Base-by-base conservation (phyloP, 495 filamentous ascomycete genomes). In the Aspergillus hancockii region DNA sequence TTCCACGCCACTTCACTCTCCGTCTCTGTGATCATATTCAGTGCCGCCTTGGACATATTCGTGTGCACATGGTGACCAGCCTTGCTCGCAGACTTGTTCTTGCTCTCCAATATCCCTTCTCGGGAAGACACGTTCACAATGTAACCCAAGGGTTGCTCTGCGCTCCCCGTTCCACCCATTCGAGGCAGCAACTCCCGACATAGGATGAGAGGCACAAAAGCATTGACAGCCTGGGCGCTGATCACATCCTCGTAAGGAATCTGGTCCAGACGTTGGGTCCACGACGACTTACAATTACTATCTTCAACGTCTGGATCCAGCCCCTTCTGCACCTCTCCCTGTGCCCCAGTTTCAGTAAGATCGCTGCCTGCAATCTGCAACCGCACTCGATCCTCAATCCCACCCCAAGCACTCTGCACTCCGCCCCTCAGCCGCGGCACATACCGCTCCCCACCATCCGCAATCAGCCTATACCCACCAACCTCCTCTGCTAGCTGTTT, bases 241-340 rank as follows among this genome's bases (percentile, higher is more conserved):
- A 80, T 75, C 57, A 82, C 61, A 57, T 81, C 79, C 59, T 80
- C 76, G 65, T n/a, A n/a, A n/a, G n/a, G n/a, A n/a, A n/a, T n/a
- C n/a, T n/a, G n/a, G n/a, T n/a, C n/a, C n/a, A n/a, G n/a, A n/a
- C n/a, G n/a, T n/a, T n/a, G n/a, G n/a, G n/a, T n/a, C n/a, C n/a
- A n/a, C n/a, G n/a, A n/a, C n/a, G n/a, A n/a, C n/a, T n/a, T n/a
- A n/a, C n/a, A n/a, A n/a, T n/a, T n/a, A n/a, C n/a, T n/a, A n/a
- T n/a, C n/a, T n/a, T n/a, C n/a, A n/a, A n/a, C n/a, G n/a, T n/a
- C n/a, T n/a, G n/a, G n/a, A n/a, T n/a, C n/a, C n/a, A n/a, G n/a
- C n/a, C n/a, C n/a, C n/a, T n/a, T n/a, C n/a, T n/a, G n/a, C n/a
- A n/a, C n/a, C n/a, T n/a, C n/a, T n/a, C n/a, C n/a, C n/a, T n/a